Evolutionary conservation across 345 rosid genomes (phyloP).

Genomic region (Cardamine resedifolia): DNA sequence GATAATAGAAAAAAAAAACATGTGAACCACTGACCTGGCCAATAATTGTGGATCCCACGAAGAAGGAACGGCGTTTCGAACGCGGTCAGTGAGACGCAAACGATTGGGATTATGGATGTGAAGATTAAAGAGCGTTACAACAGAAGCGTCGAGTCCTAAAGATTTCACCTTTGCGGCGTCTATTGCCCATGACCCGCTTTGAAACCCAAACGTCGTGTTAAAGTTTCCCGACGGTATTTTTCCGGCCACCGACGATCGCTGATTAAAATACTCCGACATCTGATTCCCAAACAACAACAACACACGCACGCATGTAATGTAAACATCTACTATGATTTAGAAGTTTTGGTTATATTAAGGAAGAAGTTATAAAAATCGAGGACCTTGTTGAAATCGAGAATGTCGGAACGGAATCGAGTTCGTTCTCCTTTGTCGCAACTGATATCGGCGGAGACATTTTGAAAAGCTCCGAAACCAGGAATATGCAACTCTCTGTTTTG

Average conservation of each 20-base stretch:
- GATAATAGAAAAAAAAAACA: background rate
- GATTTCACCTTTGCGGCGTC: constrained; percentile 68
- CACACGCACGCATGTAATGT: background rate
- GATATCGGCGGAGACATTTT: constrained; percentile 63
- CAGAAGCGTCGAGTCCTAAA: constrained; percentile 73
- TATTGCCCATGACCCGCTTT: constrained; percentile 68
- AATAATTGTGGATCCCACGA: constrained; percentile 77
- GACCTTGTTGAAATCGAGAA: constrained; percentile 81
- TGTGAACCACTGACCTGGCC: constrained; percentile 44
- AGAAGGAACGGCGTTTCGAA: constrained; percentile 69
- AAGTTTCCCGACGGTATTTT: constrained; percentile 84
- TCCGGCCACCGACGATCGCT: constrained; percentile 53
- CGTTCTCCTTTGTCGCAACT: constrained; percentile 92
- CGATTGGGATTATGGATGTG: constrained; percentile 74
- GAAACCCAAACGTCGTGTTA: constrained; percentile 72
- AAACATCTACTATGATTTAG: background rate
- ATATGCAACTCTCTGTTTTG: constrained; percentile 49
- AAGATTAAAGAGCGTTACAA: constrained; percentile 51
- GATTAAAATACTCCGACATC: constrained; percentile 94
- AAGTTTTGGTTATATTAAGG: background rate
- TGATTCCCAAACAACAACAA: constrained; percentile 17
- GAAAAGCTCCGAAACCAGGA: constrained; percentile 64
- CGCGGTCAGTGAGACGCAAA: constrained; percentile 62
- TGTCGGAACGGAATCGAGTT: constrained; percentile 69
- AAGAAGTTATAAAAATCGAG: background rate